phyloP scores from a whole-genome alignment of 1,284 basidiomycete genomes.

The Cutaneotrichosporon sp. region DNA sequence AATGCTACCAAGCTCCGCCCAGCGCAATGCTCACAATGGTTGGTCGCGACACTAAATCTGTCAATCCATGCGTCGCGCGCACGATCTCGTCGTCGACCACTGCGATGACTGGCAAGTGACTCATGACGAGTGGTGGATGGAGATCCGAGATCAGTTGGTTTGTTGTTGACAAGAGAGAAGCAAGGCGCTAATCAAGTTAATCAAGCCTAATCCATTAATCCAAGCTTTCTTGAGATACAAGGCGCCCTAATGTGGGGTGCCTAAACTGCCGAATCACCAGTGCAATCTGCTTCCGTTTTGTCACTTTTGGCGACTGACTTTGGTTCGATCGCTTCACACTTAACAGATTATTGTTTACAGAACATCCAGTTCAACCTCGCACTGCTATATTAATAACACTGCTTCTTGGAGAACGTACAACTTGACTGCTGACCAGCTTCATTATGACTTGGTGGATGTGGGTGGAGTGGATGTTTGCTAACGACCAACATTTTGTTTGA shows the following conservation, averaged over 20 bases:
- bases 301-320: too few species aligned
- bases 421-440: background rate
- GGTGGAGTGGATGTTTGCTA: too few species aligned
- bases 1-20: background rate
- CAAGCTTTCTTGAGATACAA: background rate
- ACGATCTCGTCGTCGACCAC: slow-evolving; percentile 44
- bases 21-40: slow-evolving; percentile 30
- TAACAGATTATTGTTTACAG: too few species aligned
- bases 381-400: too few species aligned
- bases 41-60: slow-evolving; percentile 40
- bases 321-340: too few species aligned
- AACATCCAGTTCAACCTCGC: too few species aligned
- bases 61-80: slow-evolving; percentile 38
- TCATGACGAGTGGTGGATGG: slow-evolving; percentile 12
- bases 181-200: background rate
- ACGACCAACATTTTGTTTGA: too few species aligned
- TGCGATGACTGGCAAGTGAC: slow-evolving; percentile 34
- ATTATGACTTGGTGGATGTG: too few species aligned
- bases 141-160: background rate
- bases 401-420: too few species aligned
- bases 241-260: background rate
- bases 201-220: background rate
- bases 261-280: background rate
- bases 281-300: too few species aligned
- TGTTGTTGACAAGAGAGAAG: slow-evolving; percentile 3